phyloP scores from a whole-genome alignment of 495 filamentous ascomycete species.

The Xylona heveae region DNA sequence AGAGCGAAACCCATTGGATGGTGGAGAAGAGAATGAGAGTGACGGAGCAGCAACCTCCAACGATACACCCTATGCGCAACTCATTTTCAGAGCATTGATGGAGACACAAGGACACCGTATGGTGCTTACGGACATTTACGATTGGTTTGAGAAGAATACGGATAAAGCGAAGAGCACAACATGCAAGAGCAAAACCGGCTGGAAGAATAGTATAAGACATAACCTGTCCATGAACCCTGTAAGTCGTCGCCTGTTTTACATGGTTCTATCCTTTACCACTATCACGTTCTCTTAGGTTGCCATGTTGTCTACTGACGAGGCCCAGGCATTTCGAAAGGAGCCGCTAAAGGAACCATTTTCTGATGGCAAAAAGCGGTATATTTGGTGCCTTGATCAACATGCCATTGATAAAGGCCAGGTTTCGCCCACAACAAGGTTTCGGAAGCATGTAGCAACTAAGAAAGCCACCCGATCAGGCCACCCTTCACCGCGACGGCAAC shows the following conservation, averaged over 20 bases:
- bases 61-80: slow-evolving; percentile 53
- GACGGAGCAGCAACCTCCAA: slow-evolving; percentile 18
- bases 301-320: slow-evolving; percentile 6
- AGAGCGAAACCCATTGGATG: slow-evolving; percentile 1
- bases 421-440: slow-evolving; percentile 58
- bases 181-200: slow-evolving; percentile 66
- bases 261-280: no score
- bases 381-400: slow-evolving; percentile 45
- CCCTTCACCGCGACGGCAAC: slow-evolving; percentile 26
- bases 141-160: slow-evolving; percentile 73
- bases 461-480: slow-evolving; percentile 20
- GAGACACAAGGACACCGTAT: slow-evolving; percentile 39
- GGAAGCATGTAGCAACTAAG: slow-evolving; percentile 29
- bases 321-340: slow-evolving; percentile 44
- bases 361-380: slow-evolving; percentile 33
- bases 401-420: slow-evolving; percentile 34
- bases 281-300: no score
- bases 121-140: slow-evolving; percentile 70
- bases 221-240: slow-evolving; percentile 95
- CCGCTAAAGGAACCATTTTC: slow-evolving; percentile 22
- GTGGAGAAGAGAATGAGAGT: slow-evolving; percentile 13
- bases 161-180: slow-evolving; percentile 39
- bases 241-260: no score
- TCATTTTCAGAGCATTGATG: slow-evolving; percentile 61
- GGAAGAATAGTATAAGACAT: slow-evolving; percentile 95